A percentile compares a stretch with the other conserved stretches of the same genome.
These are phyloP conservation scores for Mycogone perniciosa DNA, from an alignment of 2,329 filamentous ascomycete species.

Conservation along the genomic window DNA sequence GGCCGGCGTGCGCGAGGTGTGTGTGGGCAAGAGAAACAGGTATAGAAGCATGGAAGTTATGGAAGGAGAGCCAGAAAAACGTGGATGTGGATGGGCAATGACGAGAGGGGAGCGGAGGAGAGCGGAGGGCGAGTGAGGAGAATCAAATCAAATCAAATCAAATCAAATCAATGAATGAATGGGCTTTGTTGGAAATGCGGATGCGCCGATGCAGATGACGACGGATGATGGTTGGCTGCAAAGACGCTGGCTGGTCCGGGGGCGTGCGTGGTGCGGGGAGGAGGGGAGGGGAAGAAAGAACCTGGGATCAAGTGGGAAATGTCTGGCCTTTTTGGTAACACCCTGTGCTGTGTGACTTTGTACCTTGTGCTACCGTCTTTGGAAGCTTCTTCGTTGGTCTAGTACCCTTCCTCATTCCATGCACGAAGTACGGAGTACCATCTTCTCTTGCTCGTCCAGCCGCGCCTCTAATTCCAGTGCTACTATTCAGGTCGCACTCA, in stretches of 20 bases:
- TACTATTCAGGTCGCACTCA: too few relatives aligned
- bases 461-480: too few relatives aligned
- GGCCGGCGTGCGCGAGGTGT: not conserved
- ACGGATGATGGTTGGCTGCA: conserved; percentile 29
- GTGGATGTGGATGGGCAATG: too few relatives aligned
- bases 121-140: conserved; percentile 7
- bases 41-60: conserved; percentile 1
- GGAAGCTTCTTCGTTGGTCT: too few relatives aligned
- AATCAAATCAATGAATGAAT: not conserved
- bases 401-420: too few relatives aligned
- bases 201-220: conserved; percentile 28
- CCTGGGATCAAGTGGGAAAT: not conserved
- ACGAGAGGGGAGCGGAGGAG: conserved; percentile 4
- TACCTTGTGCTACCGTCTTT: too few relatives aligned
- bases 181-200: conserved; percentile 14
- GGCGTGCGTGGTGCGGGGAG: not conserved
- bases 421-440: too few relatives aligned
- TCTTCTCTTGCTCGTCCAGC: too few relatives aligned
- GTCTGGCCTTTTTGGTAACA: too few relatives aligned
- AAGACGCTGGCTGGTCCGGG: conserved; percentile 20
- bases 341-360: too few relatives aligned
- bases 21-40: conserved; percentile 2
- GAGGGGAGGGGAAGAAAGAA: not conserved
- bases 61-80: not conserved
- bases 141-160: not conserved